These are phyloP conservation scores for Auxenochlorella protothecoides DNA, from an alignment of 139 green algal species.

Conservation along the genomic window DNA sequence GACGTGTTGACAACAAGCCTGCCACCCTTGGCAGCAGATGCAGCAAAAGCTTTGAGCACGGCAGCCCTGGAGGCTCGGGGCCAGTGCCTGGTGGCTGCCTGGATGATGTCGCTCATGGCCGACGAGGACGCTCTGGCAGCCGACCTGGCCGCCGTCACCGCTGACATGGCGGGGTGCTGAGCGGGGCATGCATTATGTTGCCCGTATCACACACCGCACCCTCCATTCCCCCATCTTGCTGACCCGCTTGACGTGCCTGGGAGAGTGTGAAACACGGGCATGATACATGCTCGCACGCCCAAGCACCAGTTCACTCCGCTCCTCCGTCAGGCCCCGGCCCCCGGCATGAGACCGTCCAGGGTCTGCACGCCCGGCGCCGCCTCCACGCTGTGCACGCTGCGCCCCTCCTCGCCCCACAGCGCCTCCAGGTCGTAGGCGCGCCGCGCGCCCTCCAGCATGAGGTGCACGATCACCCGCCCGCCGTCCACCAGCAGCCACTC, in stretches of 20 bases:
- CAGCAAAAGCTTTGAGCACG: neutral
- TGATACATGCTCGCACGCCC: too few relatives aligned
- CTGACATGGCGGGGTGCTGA: conserved; percentile 15
- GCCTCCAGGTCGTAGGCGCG: conserved; percentile 24
- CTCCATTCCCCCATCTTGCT: too few relatives aligned
- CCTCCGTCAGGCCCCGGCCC: too few relatives aligned
- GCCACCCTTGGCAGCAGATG: neutral
- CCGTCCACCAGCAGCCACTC: conserved; percentile 29
- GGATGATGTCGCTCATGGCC: conserved; percentile 15
- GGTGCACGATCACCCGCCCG: conserved; percentile 23
- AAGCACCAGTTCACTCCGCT: too few relatives aligned
- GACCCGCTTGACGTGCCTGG: too few relatives aligned
- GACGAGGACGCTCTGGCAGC: conserved; percentile 8
- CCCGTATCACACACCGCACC: too few relatives aligned
- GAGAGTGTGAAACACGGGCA: too few relatives aligned
- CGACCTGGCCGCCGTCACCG: conserved; percentile 3
- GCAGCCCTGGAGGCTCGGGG: neutral
- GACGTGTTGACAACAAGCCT: neutral
- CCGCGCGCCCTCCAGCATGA: conserved; percentile 15
- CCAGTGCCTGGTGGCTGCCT: conserved; percentile 11
- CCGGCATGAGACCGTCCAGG: too few relatives aligned
- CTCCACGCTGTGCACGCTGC: too few relatives aligned
- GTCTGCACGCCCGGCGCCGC: too few relatives aligned
- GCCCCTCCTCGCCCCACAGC: conserved; percentile 11
- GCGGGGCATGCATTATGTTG: neutral